Evolutionary conservation across 208 protist genomes (phyloP).

Genomic region (Leishmania amazonensis): DNA sequence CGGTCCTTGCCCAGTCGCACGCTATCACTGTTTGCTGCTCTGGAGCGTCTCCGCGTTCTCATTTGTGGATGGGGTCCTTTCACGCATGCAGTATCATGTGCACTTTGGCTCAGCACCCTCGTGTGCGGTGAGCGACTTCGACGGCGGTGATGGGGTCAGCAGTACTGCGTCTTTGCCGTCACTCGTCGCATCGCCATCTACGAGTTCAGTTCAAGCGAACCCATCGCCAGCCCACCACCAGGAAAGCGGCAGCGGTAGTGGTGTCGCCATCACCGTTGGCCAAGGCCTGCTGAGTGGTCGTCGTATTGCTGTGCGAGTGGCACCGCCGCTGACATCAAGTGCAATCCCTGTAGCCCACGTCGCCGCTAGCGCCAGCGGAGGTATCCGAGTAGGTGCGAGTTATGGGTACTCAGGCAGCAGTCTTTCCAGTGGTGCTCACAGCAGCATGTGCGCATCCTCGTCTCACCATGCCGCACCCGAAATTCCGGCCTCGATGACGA

Average conservation of each 20-base stretch:
- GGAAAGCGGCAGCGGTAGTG: neutral
- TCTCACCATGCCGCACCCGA: neutral
- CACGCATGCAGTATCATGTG: constrained; percentile 22
- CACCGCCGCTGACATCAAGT: neutral
- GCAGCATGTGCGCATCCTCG: too few species aligned
- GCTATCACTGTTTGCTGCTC: neutral
- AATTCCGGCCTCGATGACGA: neutral
- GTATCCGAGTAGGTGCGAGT: neutral
- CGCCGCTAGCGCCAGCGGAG: neutral
- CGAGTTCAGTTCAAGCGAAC: neutral
- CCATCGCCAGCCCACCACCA: neutral
- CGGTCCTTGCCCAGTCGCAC: neutral
- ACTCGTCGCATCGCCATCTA: neutral
- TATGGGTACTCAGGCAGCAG: neutral
- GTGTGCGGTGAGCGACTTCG: neutral
- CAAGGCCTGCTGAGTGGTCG: constrained; percentile 16
- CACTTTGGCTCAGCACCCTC: neutral
- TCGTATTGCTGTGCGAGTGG: constrained; percentile 16
- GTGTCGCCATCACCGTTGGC: constrained; percentile 10
- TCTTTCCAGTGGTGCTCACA: neutral
- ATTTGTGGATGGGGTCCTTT: neutral
- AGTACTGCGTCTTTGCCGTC: neutral
- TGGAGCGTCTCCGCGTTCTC: neutral
- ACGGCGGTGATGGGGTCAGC: neutral
- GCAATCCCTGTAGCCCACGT: neutral